Evolutionary conservation across 306 rosid genomes (phyloP).

Genomic region (Quercus robur): DNA sequence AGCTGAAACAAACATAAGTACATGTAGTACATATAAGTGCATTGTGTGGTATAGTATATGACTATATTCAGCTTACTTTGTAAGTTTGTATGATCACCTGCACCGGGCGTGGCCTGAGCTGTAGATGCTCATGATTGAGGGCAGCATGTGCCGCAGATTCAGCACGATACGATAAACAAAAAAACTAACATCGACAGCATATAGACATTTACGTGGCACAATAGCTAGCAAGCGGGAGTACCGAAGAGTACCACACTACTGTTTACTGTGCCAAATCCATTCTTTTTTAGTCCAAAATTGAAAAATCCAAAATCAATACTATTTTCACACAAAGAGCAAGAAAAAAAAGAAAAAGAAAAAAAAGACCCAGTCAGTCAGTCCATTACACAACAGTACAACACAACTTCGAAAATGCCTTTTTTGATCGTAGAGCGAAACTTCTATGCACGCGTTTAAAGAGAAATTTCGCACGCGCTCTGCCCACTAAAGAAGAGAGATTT

Average conservation of each 20-base stretch:
- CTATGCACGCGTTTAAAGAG: slow-evolving; percentile 62
- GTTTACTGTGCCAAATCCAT: neutral
- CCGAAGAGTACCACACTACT: neutral
- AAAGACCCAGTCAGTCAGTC: too few species aligned
- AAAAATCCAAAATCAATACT: neutral
- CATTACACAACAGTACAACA: neutral
- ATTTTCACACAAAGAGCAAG: too few species aligned
- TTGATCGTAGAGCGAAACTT: slow-evolving; percentile 38
- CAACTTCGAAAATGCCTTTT: slow-evolving; percentile 2
- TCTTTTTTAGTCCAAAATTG: neutral
- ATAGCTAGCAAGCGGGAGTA: neutral
- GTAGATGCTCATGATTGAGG: slow-evolving; percentile 26
- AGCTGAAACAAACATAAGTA: too few species aligned
- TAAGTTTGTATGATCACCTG: slow-evolving; percentile 13
- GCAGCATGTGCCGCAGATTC: slow-evolving; percentile 30
- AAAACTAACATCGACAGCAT: neutral
- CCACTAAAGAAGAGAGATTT: slow-evolving; percentile 14
- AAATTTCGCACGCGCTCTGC: slow-evolving; percentile 48
- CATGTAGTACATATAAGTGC: too few species aligned
- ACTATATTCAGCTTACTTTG: neutral
- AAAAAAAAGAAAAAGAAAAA: too few species aligned
- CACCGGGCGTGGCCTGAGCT: slow-evolving; percentile 23
- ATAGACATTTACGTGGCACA: slow-evolving; percentile 4
- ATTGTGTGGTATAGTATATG: too few species aligned
- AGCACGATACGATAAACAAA: neutral